phyloP scores from a whole-genome alignment of 352 stramenopile species.

The Globisporangium abappressorium region DNA sequence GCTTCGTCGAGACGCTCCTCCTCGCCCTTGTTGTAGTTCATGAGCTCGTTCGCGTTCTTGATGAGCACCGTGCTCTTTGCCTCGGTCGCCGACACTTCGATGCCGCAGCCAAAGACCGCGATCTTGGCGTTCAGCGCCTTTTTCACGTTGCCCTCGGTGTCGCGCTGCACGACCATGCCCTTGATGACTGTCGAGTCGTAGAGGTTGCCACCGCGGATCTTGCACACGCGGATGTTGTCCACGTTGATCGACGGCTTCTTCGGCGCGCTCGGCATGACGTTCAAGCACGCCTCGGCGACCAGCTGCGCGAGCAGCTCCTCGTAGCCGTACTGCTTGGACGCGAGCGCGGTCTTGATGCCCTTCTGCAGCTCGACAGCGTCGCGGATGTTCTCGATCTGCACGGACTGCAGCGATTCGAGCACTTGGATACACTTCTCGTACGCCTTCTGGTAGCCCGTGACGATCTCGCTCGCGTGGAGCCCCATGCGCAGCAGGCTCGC shows the following conservation, averaged over 20 bases:
- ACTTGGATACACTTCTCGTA: slow-evolving; percentile 93
- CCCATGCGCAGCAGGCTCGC: slow-evolving; percentile 96
- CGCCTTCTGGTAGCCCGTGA: slow-evolving; percentile 96
- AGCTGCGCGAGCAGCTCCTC: slow-evolving; percentile 93
- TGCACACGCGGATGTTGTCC: slow-evolving; percentile 97
- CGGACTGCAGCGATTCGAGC: slow-evolving; percentile 86
- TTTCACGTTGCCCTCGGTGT: slow-evolving; percentile 92
- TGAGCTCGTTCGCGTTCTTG: slow-evolving; percentile 98
- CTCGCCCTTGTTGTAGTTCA: slow-evolving; percentile 99
- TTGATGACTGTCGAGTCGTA: slow-evolving; percentile 95
- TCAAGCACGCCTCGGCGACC: slow-evolving; percentile 94
- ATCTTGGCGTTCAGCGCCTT: slow-evolving; percentile 93
- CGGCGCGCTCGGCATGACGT: slow-evolving; percentile 87
- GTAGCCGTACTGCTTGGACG: slow-evolving; percentile 97
- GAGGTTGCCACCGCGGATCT: slow-evolving; percentile 97
- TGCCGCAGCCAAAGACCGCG: slow-evolving; percentile 95
- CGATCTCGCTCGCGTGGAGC: slow-evolving; percentile 97
- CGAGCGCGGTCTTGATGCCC: slow-evolving; percentile 93
- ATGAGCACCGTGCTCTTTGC: slow-evolving; percentile 99
- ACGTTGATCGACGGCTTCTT: slow-evolving; percentile 92
- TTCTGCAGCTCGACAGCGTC: slow-evolving; percentile 84
- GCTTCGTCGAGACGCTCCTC: slow-evolving; percentile 98
- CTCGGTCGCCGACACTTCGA: slow-evolving; percentile 96
- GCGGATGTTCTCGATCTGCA: slow-evolving; percentile 78
- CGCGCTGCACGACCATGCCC: slow-evolving; percentile 96